phyloP scores from a whole-genome alignment of 2,329 filamentous ascomycete genomes.

The Fusarium sp. region DNA sequence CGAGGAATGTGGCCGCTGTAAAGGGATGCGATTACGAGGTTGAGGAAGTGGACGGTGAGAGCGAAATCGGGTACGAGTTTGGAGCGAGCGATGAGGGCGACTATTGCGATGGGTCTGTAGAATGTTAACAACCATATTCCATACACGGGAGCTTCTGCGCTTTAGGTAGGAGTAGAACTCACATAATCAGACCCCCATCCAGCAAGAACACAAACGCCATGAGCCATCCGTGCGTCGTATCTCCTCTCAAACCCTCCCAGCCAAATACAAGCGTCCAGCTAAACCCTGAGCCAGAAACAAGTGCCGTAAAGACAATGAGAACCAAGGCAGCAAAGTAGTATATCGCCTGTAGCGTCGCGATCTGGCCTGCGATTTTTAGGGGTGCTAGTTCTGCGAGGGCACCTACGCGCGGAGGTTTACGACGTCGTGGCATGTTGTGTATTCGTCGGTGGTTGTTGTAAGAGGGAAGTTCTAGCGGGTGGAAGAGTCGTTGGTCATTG shows the following conservation, averaged over 20 bases:
- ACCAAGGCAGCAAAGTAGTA: constrained; percentile 66
- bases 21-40: constrained; percentile 80
- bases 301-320: constrained; percentile 68
- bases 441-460: not conserved
- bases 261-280: constrained; percentile 67
- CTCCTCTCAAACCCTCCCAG: constrained; percentile 69
- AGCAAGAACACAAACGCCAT: constrained; percentile 69
- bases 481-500: constrained; percentile 25
- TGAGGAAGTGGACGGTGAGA: constrained; percentile 86
- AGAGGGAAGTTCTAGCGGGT: not conserved
- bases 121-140: constrained; percentile 17
- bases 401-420: constrained; percentile 69
- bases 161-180: constrained; percentile 38
- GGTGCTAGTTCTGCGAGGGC: constrained; percentile 72
- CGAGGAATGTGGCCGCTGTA: constrained; percentile 83
- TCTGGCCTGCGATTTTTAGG: constrained; percentile 70
- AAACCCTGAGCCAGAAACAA: constrained; percentile 69
- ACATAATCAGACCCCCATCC: constrained; percentile 67
- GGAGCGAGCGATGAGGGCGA: constrained; percentile 85
- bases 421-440: constrained; percentile 63
- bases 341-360: constrained; percentile 66
- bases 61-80: constrained; percentile 97
- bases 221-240: constrained; percentile 73
- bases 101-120: constrained; percentile 81
- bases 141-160: not conserved